Percentiles rank a stretch among this genome's conserved stretches.
Conservation (phyloP, 2,329 filamentous ascomycete species). For the Epichloe amarillans region DNA sequence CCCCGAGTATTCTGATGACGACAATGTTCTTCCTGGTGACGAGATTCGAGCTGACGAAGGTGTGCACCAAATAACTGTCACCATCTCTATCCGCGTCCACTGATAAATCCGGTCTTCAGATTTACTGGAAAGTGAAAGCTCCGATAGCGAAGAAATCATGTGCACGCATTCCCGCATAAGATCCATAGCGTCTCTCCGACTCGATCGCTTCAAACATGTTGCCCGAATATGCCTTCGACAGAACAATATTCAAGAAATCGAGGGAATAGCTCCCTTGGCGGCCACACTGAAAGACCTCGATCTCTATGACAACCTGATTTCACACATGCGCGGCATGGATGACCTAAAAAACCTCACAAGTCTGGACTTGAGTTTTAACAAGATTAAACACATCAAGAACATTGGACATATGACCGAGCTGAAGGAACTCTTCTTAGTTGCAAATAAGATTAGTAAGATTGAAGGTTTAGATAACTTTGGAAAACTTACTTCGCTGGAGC, state of each 20-base stretch:
- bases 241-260: constrained; percentile 72
- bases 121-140: constrained; percentile 46
- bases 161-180: constrained; percentile 76
- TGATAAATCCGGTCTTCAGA: constrained; percentile 27
- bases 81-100: neutral
- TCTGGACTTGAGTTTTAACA: constrained; percentile 94
- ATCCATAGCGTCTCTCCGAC: constrained; percentile 62
- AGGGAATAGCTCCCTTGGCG: constrained; percentile 55
- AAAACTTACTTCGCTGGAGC: constrained; percentile 69
- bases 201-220: constrained; percentile 71
- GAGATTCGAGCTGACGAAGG: constrained; percentile 73
- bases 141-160: constrained; percentile 64
- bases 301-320: constrained; percentile 91
- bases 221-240: constrained; percentile 79
- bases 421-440: constrained; percentile 78
- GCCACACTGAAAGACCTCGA: constrained; percentile 70
- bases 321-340: constrained; percentile 74
- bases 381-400: constrained; percentile 96
- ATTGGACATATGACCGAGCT: constrained; percentile 65
- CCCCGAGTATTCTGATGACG: constrained; percentile 67
- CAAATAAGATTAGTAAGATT: constrained; percentile 84
- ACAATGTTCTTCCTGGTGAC: constrained; percentile 55
- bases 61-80: constrained; percentile 19
- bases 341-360: constrained; percentile 61
- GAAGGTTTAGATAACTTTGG: constrained; percentile 67